A percentile compares a stretch with the other conserved stretches of the same genome.
These are phyloP conservation scores for Hapsidospora chrysogenum DNA, from an alignment of 495 filamentous ascomycete genomes.

Conservation along the genomic window DNA sequence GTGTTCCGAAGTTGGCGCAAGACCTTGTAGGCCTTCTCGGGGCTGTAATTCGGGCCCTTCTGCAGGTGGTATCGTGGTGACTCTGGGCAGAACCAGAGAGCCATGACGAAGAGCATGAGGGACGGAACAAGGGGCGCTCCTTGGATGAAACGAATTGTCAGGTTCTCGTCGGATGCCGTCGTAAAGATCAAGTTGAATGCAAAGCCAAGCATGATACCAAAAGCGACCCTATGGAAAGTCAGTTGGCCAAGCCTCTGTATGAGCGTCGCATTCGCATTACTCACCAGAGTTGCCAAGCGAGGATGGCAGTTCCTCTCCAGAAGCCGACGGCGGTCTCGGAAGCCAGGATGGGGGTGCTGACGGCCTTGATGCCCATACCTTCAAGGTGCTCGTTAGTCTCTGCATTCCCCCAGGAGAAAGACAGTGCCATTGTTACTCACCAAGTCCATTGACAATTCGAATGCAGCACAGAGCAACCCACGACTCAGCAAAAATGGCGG, in stretches of 20 bases:
- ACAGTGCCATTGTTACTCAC: conserved; percentile 5
- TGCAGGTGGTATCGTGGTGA: conserved; percentile 17
- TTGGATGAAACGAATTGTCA: conserved; percentile 8
- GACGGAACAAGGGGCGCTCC: conserved; percentile 12
- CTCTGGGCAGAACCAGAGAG: conserved; percentile 13
- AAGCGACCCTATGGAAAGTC: conserved; percentile 12
- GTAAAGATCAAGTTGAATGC: conserved; percentile 14
- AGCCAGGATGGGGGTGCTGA: conserved; percentile 15
- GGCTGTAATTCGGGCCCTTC: conserved; percentile 8
- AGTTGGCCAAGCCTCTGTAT: background rate
- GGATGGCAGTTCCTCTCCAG: conserved; percentile 15
- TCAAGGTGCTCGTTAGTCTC: background rate
- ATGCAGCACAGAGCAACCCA: conserved; percentile 9
- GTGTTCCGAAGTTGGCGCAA: conserved; percentile 9
- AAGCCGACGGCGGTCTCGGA: conserved; percentile 15
- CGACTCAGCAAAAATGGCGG: conserved; percentile 6
- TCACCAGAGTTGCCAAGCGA: conserved; percentile 18
- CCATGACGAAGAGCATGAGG: conserved; percentile 9
- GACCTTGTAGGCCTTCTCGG: conserved; percentile 10
- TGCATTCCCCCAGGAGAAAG: background rate
- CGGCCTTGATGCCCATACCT: conserved; percentile 18
- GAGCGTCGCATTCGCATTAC: background rate
- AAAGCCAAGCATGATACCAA: conserved; percentile 15
- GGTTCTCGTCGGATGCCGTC: background rate
- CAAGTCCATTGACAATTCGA: conserved; percentile 13